Base-by-base conservation (phyloP, 2,329 filamentous ascomycete species). In the Helicocarpus griseus region DNA sequence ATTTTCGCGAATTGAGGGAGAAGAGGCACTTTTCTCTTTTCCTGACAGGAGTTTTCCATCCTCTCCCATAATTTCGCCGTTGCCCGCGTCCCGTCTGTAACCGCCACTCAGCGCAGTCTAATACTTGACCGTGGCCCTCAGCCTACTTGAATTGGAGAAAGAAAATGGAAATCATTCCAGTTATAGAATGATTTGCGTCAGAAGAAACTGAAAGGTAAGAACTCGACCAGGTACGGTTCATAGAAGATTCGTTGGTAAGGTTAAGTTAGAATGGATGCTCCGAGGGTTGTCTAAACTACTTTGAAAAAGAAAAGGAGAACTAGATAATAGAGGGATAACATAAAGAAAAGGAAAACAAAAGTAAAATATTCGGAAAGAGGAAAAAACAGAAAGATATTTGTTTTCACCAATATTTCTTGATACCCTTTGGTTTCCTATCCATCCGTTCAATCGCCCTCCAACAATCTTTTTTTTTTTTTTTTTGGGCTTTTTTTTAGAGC, bases 1-100 rank as follows among this genome's bases (percentile, higher is more conserved):
- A 80, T 90, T 50, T 90, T 89, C 72, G 85, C 86, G 41, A 40
- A 40, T n/a, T 40, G 21, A 40, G 24, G 38, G 8, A 7, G 29
- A 7, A 31, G 29, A 13, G 29, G 29, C n/a, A n/a, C n/a, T n/a
- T n/a, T n/a, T n/a, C n/a, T n/a, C n/a, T n/a, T n/a, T n/a, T n/a
- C n/a, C n/a, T n/a, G n/a, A n/a, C n/a, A n/a, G n/a, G n/a, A n/a
- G n/a, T n/a, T n/a, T n/a, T n/a, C n/a, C n/a, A n/a, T n/a, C n/a
- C n/a, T n/a, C n/a, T n/a, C n/a, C n/a, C n/a, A n/a, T n/a, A n/a
- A n/a, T n/a, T n/a, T n/a, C n/a, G n/a, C n/a, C n/a, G n/a, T n/a
- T n/a, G n/a, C n/a, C n/a, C n/a, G n/a, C n/a, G n/a, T n/a, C n/a
- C n/a, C n/a, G n/a, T n/a, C n/a, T n/a, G n/a, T n/a, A n/a, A n/a